phyloP scores from a whole-genome alignment of 2,329 filamentous ascomycete species.

The Fusarium pseudonygamai region DNA sequence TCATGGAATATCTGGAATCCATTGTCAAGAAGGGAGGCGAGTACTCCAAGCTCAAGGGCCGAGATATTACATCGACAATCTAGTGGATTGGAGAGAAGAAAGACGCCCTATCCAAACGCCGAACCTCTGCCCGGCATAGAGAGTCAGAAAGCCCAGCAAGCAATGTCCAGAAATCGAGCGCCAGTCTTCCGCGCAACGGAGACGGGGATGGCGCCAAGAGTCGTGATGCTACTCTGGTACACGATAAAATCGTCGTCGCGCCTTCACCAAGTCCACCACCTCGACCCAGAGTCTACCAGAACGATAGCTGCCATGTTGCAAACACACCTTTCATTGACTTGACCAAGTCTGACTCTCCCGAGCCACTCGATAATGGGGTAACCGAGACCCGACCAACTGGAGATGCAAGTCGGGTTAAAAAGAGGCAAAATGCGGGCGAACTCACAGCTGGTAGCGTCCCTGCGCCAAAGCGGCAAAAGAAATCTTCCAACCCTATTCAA shows the following conservation, averaged over 20 bases:
- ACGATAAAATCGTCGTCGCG: neutral
- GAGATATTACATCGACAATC: neutral
- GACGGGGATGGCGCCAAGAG: neutral
- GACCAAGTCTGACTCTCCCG: neutral
- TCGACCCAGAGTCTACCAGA: neutral
- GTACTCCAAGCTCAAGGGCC: neutral
- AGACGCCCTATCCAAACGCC: neutral
- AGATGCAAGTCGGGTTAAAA: neutral
- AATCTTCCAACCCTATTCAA: too few species aligned
- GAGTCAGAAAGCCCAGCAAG: neutral
- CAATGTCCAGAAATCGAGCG: too few species aligned
- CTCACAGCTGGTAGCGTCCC: neutral
- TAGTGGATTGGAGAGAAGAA: neutral
- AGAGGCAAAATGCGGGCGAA: neutral
- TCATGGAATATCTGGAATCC: neutral
- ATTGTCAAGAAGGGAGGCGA: neutral
- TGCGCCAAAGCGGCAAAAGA: neutral
- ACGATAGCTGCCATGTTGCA: neutral
- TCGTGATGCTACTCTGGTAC: neutral
- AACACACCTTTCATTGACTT: neutral
- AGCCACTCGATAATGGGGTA: neutral
- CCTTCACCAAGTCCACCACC: neutral
- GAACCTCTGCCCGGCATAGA: neutral
- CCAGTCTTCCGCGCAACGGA: neutral
- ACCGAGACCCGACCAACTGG: neutral